Base-by-base conservation (phyloP, 306 rosid species). In the Gleditsia sinensis region DNA sequence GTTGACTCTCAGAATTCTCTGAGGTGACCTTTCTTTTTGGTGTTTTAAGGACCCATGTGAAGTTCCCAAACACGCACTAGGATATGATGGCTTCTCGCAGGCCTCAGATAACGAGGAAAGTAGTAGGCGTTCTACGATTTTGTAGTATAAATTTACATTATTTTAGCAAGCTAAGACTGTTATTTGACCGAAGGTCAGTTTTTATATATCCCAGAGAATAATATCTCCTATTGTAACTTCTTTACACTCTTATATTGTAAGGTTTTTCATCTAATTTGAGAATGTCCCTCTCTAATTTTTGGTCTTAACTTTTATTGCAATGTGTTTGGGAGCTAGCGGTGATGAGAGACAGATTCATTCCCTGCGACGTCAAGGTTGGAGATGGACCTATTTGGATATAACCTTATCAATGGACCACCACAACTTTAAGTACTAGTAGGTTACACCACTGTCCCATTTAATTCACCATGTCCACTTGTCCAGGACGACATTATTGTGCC, bases 261-360 rank as follows among this genome's bases (percentile, higher is more conserved):
- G 32, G 4, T 28, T 28, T 28, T 28, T 28, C 32, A 28, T 28
- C 4, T 28, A 28, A 28, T n/a, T n/a, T n/a, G n/a, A n/a, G n/a
- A n/a, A n/a, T n/a, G 17, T 56, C 25, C 56, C 34, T 72, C 60
- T 50, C 27, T 50, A 58, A 27, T 57, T 57, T 71, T 75, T n/a
- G n/a, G n/a, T n/a, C n/a, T n/a, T n/a, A n/a, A 84, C 67, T 79
- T 32, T 51, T 17, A 2, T 54, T 78, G 68, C 62, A 40, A 1
- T 11, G 69, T 59, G 51, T 67, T 51, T 77, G 71, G 58, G 39
- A 57, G 63, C 21, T 14, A 49, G 23, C 36, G 54, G 30, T 67
- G 66, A 46, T 74, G 5, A 56, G n/a, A n/a, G n/a, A n/a, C n/a
- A n/a, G 62, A 64, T 70, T 49, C 54, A 39, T 64, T 71, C 32